Conservation (phyloP, 2,329 filamentous ascomycete genomes). For the Penicillium sclerotiorum region DNA sequence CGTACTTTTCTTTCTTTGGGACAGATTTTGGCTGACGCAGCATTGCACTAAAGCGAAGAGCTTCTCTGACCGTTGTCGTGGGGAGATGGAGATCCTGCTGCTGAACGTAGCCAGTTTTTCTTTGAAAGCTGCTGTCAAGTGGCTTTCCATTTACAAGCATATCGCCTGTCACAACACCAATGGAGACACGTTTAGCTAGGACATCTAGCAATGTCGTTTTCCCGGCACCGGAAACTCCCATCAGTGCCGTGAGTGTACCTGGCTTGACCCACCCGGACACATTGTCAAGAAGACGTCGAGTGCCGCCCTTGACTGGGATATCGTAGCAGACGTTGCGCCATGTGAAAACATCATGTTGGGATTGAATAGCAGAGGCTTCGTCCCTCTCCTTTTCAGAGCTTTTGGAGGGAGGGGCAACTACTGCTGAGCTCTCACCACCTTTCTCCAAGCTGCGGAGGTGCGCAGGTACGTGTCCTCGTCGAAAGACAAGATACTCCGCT, state of each 20-base stretch:
- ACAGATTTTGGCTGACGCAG: conserved; percentile 77
- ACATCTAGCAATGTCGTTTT: conserved; percentile 64
- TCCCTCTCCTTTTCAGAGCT: conserved; percentile 10
- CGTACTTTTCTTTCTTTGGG: conserved; percentile 72
- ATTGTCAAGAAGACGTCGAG: conserved; percentile 56
- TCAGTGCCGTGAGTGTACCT: conserved; percentile 58
- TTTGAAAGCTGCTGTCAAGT: conserved; percentile 61
- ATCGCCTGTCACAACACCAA: conserved; percentile 66
- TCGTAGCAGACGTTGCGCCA: conserved; percentile 62
- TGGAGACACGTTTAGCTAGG: conserved; percentile 59
- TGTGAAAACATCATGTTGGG: conserved; percentile 46
- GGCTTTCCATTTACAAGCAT: conserved; percentile 66
- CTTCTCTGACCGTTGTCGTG: conserved; percentile 84
- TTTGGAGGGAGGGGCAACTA: conserved; percentile 16
- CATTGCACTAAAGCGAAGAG: conserved; percentile 78
- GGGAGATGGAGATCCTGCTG: conserved; percentile 77
- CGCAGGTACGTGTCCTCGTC: conserved; percentile 55
- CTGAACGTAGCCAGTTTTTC: conserved; percentile 69
- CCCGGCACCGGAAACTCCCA: conserved; percentile 66
- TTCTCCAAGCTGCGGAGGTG: conserved; percentile 32
- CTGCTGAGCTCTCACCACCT: conserved; percentile 20
- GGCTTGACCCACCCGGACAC: conserved; percentile 60
- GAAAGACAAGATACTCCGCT: conserved; percentile 71
- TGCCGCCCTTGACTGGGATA: conserved; percentile 54
- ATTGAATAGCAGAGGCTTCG: conserved; percentile 30